Evolutionary conservation across 139 green algal genomes (phyloP).

Genomic region (Gonium pectorale): DNA sequence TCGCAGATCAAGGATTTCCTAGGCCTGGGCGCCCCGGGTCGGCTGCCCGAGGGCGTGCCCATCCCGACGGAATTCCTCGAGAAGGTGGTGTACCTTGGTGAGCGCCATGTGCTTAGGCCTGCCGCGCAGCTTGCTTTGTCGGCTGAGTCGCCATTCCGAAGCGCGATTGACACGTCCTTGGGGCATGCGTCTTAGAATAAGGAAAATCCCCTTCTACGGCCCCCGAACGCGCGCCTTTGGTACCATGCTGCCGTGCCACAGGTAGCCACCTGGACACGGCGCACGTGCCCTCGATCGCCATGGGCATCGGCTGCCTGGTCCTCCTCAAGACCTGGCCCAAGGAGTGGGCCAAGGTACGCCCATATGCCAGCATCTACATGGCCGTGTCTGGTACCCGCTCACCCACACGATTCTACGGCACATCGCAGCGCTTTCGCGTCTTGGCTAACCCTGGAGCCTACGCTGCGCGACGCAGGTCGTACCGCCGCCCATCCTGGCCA

Average conservation of each 20-base stretch:
- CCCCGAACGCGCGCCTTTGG: too few relatives aligned
- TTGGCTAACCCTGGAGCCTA: too few relatives aligned
- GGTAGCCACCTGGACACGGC: slow-evolving; percentile 30
- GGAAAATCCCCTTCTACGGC: too few relatives aligned
- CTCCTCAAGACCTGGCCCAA: slow-evolving; percentile 46
- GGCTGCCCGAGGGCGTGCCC: slow-evolving; percentile 35
- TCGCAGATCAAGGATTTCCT: slow-evolving; percentile 46
- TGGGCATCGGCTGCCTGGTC: slow-evolving; percentile 37
- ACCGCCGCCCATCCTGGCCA: slow-evolving; percentile 41
- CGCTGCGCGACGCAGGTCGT: too few relatives aligned
- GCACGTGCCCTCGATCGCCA: slow-evolving; percentile 45
- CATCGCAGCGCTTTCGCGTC: too few relatives aligned
- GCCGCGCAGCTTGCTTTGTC: too few relatives aligned
- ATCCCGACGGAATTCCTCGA: slow-evolving; percentile 50
- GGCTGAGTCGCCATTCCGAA: too few relatives aligned
- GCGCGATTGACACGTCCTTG: too few relatives aligned
- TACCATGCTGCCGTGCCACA: too few relatives aligned
- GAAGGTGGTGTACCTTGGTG: slow-evolving; percentile 49
- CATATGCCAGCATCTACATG: too few relatives aligned
- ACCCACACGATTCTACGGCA: too few relatives aligned
- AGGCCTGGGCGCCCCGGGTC: slow-evolving; percentile 44
- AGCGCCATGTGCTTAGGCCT: background rate
- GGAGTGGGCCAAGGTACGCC: slow-evolving; percentile 43
- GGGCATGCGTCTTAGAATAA: too few relatives aligned
- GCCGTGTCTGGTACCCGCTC: background rate